Base-by-base conservation (phyloP, 768 basidiomycete genomes). In the Naematelia aurantialba region DNA sequence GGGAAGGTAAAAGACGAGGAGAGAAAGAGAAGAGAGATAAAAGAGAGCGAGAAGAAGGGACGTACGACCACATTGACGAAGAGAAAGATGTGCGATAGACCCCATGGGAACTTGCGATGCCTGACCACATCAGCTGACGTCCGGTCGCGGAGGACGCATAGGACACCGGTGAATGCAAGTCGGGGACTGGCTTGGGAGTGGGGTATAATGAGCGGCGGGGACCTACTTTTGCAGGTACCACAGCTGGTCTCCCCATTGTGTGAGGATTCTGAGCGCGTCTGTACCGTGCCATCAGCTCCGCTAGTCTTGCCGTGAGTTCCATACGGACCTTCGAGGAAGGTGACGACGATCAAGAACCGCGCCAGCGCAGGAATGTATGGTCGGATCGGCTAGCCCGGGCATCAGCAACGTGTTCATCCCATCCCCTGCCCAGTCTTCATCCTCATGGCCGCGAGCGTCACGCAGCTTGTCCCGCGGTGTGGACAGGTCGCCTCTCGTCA, bases 211-310 rank as follows among this genome's bases (percentile, higher is more conserved):
- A n/a, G n/a, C n/a, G n/a, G n/a, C n/a, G n/a, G n/a, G 29, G 39
- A 81, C 90, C 71, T 63, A 96, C 94, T 85, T 87, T 78, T 97
- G 90, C 70, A 99, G 81, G 78, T 97, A 99, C 91, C 94, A 99
- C 55, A 96, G 84, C 79, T 99, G 96, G 80, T 99, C 96, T 49
- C 84, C 76, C 91, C 92, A 98, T 77, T 98, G 94, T 2, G 91
- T 89, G 60, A 89, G 55, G 73, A 98, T 98, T 64, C 96, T 82
- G 71, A 94, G 78, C 8, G 96, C 90, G 75, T 99, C 96, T 73
- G 21, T 5, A 45, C n/a, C n/a, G 25, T 5, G 1, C 34, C 12
- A 19, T 64, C 48, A 60, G 48, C 56, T 31, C 49, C 21, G 29
- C 21, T 24, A 14, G 4, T 10, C 21, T 11, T 25, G 26, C 42